Evolutionary conservation across 768 basidiomycete genomes (phyloP), one percentile per base, ranked within the genome.

Genomic region (Suillus bovinus): DNA sequence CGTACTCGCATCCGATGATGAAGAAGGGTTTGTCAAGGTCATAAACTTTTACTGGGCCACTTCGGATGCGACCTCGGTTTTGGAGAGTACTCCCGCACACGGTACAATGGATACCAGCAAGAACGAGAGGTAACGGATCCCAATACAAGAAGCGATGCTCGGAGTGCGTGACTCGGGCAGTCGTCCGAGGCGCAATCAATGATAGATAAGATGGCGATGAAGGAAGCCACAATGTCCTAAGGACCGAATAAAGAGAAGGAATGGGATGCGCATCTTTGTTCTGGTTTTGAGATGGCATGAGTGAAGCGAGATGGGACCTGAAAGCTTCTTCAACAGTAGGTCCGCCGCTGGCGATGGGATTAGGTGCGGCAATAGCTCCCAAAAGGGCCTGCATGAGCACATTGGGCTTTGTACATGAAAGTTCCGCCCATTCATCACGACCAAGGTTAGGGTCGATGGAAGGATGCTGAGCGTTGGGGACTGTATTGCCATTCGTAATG

Each of bases 191-290:
- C 29, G 89, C 88, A 11, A 90, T 91, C 42, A 91, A 79, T 0
- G 86, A 84, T 66, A 91, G 90, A 69, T 91, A 93, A 0, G 86
- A 80, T 0, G 91, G 90, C 0, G 90, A 91, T 0, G 86, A 86
- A 0, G 91, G 91, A 16, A 93, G 79, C 91, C 91, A 93, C 66
- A 93, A 93, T 0, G 91, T 91, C 71, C 90, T 91, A 46, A 93
- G 79, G 63, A 90, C 83, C 8, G 87, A 88, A 71, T 93, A 93
- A 0, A 92, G 77, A 0, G 86, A 83, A 0, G 91, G 90, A 39
- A 89, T 87, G 16, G 83, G 72, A 57, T 84, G 81, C n/a, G 70
- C 69, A 39, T 78, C 75, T 58, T 75, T 72, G 20, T 76, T 76
- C 67, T 81, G 81, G 47, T 74, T 73, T 33, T 78, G 69, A 24